Evolutionary conservation across 768 basidiomycete genomes (phyloP).

Genomic region (Myochromella boudieri): DNA sequence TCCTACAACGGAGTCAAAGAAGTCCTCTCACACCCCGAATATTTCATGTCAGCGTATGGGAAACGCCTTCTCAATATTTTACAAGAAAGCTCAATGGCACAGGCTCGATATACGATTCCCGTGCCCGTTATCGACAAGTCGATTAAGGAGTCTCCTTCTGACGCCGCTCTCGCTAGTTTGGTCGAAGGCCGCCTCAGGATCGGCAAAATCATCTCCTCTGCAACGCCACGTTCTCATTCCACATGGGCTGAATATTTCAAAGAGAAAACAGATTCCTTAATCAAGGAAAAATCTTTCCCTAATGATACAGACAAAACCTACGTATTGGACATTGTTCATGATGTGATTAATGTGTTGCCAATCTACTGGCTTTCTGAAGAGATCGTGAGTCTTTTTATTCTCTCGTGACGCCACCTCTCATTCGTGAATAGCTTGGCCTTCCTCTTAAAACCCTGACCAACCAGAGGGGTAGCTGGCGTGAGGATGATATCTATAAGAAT

Average conservation of each 20-base stretch:
- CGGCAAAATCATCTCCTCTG: constrained; percentile 11
- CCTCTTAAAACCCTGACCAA: constrained; percentile 36
- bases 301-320: constrained; percentile 24
- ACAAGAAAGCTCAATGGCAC: constrained; percentile 22
- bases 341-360: constrained; percentile 66
- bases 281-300: constrained; percentile 34
- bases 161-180: background rate
- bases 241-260: constrained; percentile 30
- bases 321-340: constrained; percentile 59
- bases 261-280: constrained; percentile 30
- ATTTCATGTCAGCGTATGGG: constrained; percentile 35
- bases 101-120: constrained; percentile 13
- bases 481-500: constrained; percentile 36
- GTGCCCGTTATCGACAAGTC: constrained; percentile 1
- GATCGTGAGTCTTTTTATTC: constrained; percentile 42
- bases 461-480: constrained; percentile 31
- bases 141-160: background rate
- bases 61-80: constrained; percentile 30
- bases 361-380: constrained; percentile 59
- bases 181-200: constrained; percentile 6
- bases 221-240: background rate
- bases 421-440: constrained; percentile 37
- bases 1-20: constrained; percentile 31
- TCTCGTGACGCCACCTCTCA: constrained; percentile 3
- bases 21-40: constrained; percentile 27